Evolutionary conservation across 768 basidiomycete genomes (phyloP).

Genomic region (Cystofilobasidium ferigula): DNA sequence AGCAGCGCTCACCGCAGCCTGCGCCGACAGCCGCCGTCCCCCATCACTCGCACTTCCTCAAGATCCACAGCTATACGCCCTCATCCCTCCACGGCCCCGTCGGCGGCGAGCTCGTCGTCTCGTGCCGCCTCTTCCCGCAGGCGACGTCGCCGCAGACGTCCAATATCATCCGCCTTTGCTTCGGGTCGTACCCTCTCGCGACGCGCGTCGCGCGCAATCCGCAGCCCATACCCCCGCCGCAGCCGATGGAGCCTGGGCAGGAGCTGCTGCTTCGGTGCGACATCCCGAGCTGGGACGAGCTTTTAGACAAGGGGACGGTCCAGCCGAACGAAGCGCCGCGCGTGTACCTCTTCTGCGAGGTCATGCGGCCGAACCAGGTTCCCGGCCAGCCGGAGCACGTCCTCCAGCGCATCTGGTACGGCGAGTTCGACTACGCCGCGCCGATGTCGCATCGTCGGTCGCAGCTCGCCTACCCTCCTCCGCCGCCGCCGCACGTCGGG

Average conservation of each 20-base stretch:
- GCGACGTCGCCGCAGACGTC: constrained; percentile 4
- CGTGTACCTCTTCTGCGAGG: constrained; percentile 17
- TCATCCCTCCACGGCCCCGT: neutral
- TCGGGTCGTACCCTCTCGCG: constrained; percentile 14
- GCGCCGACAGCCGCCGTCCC: constrained; percentile 3
- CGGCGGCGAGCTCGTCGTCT: neutral
- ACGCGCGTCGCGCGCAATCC: constrained; percentile 12
- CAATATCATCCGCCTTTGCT: constrained; percentile 21
- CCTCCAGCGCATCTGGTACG: constrained; percentile 21
- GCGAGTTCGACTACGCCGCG: constrained; percentile 11
- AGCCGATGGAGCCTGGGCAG: constrained; percentile 14
- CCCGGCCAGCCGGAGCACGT: constrained; percentile 8
- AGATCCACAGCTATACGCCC: constrained; percentile 15
- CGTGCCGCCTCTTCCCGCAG: constrained; percentile 8
- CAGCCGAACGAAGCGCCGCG: neutral
- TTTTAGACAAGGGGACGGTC: neutral
- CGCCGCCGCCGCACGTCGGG: neutral
- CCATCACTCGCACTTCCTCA: constrained; percentile 17
- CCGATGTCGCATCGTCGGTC: neutral
- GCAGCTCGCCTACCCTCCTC: neutral
- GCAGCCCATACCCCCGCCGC: neutral
- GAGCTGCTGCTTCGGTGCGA: constrained; percentile 10
- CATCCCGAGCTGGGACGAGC: constrained; percentile 9
- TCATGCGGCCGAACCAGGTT: neutral
- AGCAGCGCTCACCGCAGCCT: neutral